Evolutionary conservation across 495 filamentous ascomycete species (phyloP), one percentile per base, ranked within the genome.

Genomic region (Coniosporium apollinis): DNA sequence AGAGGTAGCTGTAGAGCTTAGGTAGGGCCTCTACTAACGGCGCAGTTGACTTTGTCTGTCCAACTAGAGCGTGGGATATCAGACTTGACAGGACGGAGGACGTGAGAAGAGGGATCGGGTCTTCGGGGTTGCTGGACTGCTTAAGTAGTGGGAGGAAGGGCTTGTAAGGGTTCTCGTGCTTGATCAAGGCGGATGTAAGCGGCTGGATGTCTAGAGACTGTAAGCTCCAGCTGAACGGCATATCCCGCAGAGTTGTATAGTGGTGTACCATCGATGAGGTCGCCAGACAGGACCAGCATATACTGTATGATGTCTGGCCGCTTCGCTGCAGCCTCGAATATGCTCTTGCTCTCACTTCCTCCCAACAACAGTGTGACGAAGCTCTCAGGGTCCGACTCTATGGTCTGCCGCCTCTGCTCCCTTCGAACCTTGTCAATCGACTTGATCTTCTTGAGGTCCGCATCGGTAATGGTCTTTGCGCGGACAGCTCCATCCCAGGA

Each of bases 401-500:
- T 72, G 20, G 74, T 77, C 46, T 85, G 70, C 48, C 72, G 73
- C 50, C 86, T 73, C 53, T 89, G 82, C 34, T 84, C 80, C 50
- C 80, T 84, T 46, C 83, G 79, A 44, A 89, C 84, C 61, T 94
- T 97, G 57, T 96, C 91, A 46, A 94, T 82, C 33, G 89, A 82
- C 59, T 89, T 86, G 63, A 99, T 96, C 66, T 82, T 86, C 64
- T 79, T 85, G 47, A 94, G 68, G 52, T 99, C 84, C 36, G 79
- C 75, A 44, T 94, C 89, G 33, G 84, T 92, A 60, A 99, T 82
- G 50, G 82, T 87, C 46, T 82, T 80, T 49, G 82, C 82, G 55
- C 89, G 78, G 45, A 91, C 83, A 47, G 91, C 86, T 42, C 89
- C 89, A 56, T 96, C 91, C 89, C 89, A 99, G 30, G 87, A 84